Percentiles rank a stretch among this genome's conserved stretches.
Evolutionary conservation across 768 basidiomycete genomes (phyloP).

Genomic region (Panaeolus cyanescens): DNA sequence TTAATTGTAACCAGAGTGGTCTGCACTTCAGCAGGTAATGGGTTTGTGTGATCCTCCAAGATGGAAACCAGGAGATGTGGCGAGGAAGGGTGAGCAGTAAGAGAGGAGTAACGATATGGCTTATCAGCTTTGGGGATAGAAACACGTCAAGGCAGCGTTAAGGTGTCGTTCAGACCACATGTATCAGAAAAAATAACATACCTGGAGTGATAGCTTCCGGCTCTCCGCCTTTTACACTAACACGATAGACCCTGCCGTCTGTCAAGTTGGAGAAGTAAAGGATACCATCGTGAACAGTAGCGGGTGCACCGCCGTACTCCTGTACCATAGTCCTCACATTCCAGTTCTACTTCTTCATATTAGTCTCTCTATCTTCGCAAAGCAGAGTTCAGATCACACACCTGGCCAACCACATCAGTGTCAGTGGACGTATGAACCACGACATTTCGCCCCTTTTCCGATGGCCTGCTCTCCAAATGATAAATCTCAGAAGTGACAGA

Average conservation of each 20-base stretch:
- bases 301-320: constrained; percentile 72
- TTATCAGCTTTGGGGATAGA: constrained; percentile 37
- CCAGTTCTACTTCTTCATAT: constrained; percentile 34
- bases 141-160: constrained; percentile 6
- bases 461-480: constrained; percentile 62
- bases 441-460: constrained; percentile 50
- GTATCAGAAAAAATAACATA: constrained; percentile 33
- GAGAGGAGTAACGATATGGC: constrained; percentile 63
- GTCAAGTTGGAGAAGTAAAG: constrained; percentile 61
- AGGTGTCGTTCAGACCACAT: constrained; percentile 4
- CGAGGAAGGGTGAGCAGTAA: constrained; percentile 56
- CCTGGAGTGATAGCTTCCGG: constrained; percentile 72
- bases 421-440: constrained; percentile 52
- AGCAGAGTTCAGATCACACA: background rate
- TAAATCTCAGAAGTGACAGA: constrained; percentile 57
- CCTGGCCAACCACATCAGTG: constrained; percentile 51
- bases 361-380: background rate
- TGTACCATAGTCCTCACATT: constrained; percentile 65
- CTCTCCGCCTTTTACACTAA: constrained; percentile 34
- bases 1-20: constrained; percentile 63
- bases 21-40: constrained; percentile 49
- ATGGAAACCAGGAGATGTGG: constrained; percentile 59
- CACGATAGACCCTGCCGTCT: constrained; percentile 55
- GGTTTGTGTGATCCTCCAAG: constrained; percentile 70
- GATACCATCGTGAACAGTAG: constrained; percentile 48